A percentile compares a stretch with the other conserved stretches of the same genome.
Evolutionary conservation across 2,329 filamentous ascomycete genomes (phyloP).

Genomic region (Botrytis byssoidea): DNA sequence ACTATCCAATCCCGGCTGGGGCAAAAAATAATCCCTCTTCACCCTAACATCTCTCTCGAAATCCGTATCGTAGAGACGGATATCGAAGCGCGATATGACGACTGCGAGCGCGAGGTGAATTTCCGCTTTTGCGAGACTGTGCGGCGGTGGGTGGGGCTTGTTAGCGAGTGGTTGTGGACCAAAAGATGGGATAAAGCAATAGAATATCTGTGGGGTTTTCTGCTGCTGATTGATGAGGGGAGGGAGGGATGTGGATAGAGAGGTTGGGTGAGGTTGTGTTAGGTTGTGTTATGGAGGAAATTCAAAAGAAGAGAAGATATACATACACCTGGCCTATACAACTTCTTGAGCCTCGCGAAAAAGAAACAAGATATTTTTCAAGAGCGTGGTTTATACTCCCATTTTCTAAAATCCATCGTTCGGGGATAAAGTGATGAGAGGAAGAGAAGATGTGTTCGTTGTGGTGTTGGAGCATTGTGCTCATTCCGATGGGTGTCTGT

Average conservation of each 20-base stretch:
- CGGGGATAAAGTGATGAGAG: slow-evolving; percentile 24
- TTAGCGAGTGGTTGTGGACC: too few relatives aligned
- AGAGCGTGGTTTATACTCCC: slow-evolving; percentile 30
- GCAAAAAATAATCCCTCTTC: slow-evolving; percentile 22
- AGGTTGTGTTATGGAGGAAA: neutral
- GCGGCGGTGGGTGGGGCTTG: too few relatives aligned
- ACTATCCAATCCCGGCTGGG: slow-evolving; percentile 9
- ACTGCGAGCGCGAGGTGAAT: slow-evolving; percentile 27
- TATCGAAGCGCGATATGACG: slow-evolving; percentile 26
- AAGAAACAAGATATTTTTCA: slow-evolving; percentile 28
- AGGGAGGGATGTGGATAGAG: neutral
- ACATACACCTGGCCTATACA: slow-evolving; percentile 30
- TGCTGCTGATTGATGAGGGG: neutral
- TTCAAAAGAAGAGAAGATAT: neutral
- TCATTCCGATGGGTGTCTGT: slow-evolving; percentile 31
- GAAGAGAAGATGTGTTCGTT: slow-evolving; percentile 29
- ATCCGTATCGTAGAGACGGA: slow-evolving; percentile 26
- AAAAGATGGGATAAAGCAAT: neutral
- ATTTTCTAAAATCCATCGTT: slow-evolving; percentile 29
- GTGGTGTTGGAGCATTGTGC: slow-evolving; percentile 29
- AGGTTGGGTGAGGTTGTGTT: neutral
- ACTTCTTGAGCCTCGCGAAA: slow-evolving; percentile 28
- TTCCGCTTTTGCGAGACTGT: slow-evolving; percentile 31
- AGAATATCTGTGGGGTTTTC: neutral
- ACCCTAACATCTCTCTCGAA: slow-evolving; percentile 25